Evolutionary conservation across 352 stramenopile species (phyloP).

Genomic region (Globisporangium sylvaticum): DNA sequence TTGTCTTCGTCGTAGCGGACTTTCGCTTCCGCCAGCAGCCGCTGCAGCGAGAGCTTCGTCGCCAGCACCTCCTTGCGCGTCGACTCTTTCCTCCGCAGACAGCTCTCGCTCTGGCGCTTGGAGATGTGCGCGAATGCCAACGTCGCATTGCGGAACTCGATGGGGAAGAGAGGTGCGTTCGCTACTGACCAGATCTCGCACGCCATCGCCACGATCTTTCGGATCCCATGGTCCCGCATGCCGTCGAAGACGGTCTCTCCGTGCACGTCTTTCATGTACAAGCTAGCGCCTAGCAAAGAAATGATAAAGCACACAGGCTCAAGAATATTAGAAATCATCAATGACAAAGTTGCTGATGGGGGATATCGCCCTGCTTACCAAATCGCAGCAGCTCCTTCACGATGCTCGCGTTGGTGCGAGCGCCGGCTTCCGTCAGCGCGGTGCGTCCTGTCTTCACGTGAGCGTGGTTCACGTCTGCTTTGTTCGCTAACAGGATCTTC

Average conservation of each 20-base stretch:
- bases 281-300: constrained; percentile 27
- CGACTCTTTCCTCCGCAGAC: constrained; percentile 13
- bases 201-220: constrained; percentile 29
- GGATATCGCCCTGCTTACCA: constrained; percentile 22
- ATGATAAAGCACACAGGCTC: neutral
- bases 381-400: constrained; percentile 57
- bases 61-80: constrained; percentile 28
- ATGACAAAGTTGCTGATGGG: neutral
- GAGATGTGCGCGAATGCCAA: constrained; percentile 35
- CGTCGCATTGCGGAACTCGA: constrained; percentile 33
- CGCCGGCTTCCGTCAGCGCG: constrained; percentile 58
- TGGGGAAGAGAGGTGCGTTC: constrained; percentile 45
- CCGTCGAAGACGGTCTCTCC: constrained; percentile 46
- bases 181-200: constrained; percentile 30
- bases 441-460: constrained; percentile 57
- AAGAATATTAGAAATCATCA: neutral
- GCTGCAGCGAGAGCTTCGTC: constrained; percentile 30
- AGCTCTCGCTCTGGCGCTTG: constrained; percentile 28
- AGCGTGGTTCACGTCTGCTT: constrained; percentile 44
- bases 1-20: constrained; percentile 46
- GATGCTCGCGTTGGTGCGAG: constrained; percentile 29
- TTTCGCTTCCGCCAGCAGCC: constrained; percentile 43
- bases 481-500: constrained; percentile 35
- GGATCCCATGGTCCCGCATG: constrained; percentile 30
- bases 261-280: constrained; percentile 39